Base-by-base conservation (phyloP, 306 rosid species). In the Crotalaria pallida region DNA sequence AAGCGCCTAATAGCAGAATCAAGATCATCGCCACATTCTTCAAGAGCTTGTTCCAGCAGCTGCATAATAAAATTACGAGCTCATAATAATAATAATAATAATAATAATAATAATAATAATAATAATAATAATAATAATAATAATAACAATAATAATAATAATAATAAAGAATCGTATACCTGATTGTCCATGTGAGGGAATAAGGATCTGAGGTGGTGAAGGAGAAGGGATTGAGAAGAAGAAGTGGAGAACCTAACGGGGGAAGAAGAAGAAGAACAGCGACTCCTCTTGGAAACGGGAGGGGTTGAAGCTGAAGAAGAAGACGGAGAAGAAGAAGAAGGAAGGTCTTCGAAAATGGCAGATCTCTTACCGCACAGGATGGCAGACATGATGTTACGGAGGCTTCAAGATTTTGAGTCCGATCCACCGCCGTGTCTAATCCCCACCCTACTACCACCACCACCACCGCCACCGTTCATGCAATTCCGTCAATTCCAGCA, bases 281-380 rank as follows among this genome's bases (percentile, higher is more conserved):
- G 87, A 77, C 75, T 84, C 84, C 88, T 87, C 86, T 88, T 88
- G 7, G 96, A 74, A 56, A 83, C 79, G 22, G 79, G 81, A 5
- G 86, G 92, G 34, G 85, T 52, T 7, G 77, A 34, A n/a, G n/a
- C n/a, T 6, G 88, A 22, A 53, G 59, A 21, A 0, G 87, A 80
- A 29, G 69, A 21, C 6, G 86, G 18, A 0, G 87, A 80, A 29
- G 69, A 21, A 6, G 86, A 22, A 53, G 36, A 22, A 1, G 87
- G 83, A 38, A 82, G 78, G 44, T 88, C 91, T 77, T 88, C 89
- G 84, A 91, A 91, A 31, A 91, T 83, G 77, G 74, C 50, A 19
- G 97, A 91, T 88, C 97, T 91, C 97, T 91, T 91, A 68, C 97
- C 97, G 55, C 93, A 91, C 89, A 92, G 89, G 40, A 88, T 70